Evolutionary conservation across 768 basidiomycete genomes (phyloP), one percentile per base, ranked within the genome.

Genomic region (Mycena vitilis): DNA sequence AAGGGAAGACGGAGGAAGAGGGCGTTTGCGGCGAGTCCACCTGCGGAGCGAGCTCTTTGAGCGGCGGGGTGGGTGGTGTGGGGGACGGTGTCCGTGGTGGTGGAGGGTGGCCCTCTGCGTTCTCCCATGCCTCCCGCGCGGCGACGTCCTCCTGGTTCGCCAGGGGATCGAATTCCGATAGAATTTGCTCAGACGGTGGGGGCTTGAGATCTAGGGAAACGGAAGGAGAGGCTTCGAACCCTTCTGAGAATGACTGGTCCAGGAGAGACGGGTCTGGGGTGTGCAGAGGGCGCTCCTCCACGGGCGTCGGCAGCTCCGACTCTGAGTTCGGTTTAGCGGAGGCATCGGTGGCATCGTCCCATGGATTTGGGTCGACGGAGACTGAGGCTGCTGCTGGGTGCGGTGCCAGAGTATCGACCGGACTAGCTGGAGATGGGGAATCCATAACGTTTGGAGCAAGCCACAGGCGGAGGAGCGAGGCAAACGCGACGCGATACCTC

Each of bases 161-260:
- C 25, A 92, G 79, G 18, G 91, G 91, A 78, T 94, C 91, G 75
- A 94, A 93, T 74, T 91, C 87, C 42, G 79, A 81, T 59, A 93
- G 78, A 5, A 90, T 79, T 49, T 86, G 82, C 56, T 76, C 71
- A 6, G 74, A 75, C n/a, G 70, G 62, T 18, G 65, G 69, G 25
- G 72, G 74, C 44, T 69, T 52, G 34, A 72, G 53, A 20, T 65
- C 64, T 11, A 71, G 57, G 18, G 69, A 47, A n/a, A 30, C 54
- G 10, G 66, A 53, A 13, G 71, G 63, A 45, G 71, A 74, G 18
- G 78, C 75, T 56, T 80, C 76, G 38, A 82, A 76, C 2, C 83
- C 82, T 65, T 77, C 77, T 30, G 81, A 79, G 49, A 82, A 76
- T 2, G 81, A 75, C 16, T 82, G 73, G 62, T 87, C 84, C 38